Base-by-base conservation (phyloP, 345 rosid genomes). In the Citrus australasica region DNA sequence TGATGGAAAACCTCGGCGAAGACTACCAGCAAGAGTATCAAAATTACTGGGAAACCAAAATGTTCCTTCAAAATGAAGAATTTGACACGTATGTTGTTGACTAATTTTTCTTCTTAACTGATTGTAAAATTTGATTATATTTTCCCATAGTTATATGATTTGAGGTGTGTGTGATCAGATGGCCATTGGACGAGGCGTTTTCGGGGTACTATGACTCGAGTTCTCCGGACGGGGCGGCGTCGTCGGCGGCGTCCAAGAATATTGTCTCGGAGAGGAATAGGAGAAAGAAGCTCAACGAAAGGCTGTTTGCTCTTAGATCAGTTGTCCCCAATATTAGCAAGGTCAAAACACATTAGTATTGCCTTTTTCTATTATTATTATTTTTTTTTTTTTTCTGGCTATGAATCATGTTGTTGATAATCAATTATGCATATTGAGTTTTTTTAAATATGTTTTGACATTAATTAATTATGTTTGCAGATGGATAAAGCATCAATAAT, bases 401-500 rank as follows among this genome's bases (percentile, higher is more conserved):
- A 3, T 46, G 16, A 46, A 3, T 11, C 14, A 46, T 46, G 4
- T 13, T 53, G 21, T 53, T 53, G 58, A 53, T 17, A 17, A 17
- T 53, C 58, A 46, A 13, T 1, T 0, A 1, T 13, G 51, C 17
- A 17, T 53, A 17, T 17, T 53, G n/a, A 53, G 5, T 0, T 17
- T 48, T 32, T 32, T 32, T 1, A 35, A 6, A 30, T 16, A 33
- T 35, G 24, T 14, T 9, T 46, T 46, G 73, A 9, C 60, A 32
- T 55, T 38, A 22, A 74, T 10, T 77, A 13, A 74, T 10, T 77
- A 3, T 3, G 14, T 13, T 1, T 53, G 58, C 58, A 96, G 99
- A 96, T 96, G 99, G 99, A 96, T 78, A 96, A 92, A 87, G 99
- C 99, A 21, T 96, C 99, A n/a, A 96, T 96, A 80, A 87, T 96